These are phyloP conservation scores for Suillus clintonianus DNA, from an alignment of 768 basidiomycete genomes.

Conservation along the genomic window DNA sequence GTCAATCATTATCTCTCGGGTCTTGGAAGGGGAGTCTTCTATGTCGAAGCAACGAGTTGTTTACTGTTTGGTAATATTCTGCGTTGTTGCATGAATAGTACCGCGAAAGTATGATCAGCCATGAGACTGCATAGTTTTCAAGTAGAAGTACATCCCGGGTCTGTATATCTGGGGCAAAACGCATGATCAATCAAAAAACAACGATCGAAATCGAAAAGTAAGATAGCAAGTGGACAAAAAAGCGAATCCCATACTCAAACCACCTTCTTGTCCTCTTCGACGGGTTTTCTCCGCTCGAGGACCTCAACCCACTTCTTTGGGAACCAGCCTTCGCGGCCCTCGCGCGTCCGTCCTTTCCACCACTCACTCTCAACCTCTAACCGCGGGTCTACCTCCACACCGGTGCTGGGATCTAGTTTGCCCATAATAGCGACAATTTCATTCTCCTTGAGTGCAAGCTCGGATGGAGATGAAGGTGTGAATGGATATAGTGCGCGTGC, in stretches of 20 bases:
- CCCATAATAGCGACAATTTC: constrained; percentile 93
- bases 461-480: constrained; percentile 68
- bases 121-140: neutral
- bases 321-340: constrained; percentile 95
- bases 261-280: constrained; percentile 41
- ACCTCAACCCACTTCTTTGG: constrained; percentile 87
- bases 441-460: constrained; percentile 81
- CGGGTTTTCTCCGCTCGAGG: constrained; percentile 47
- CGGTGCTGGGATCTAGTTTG: constrained; percentile 71
- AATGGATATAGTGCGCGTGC: constrained; percentile 83
- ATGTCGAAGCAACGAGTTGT: neutral
- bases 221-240: neutral
- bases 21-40: neutral
- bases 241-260: constrained; percentile 24
- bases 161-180: neutral
- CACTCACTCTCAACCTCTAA: constrained; percentile 70
- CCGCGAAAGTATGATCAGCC: neutral
- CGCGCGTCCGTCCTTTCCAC: constrained; percentile 94
- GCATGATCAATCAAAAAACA: neutral
- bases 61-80: neutral
- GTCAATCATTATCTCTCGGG: neutral
- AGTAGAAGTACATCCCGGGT: neutral
- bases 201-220: neutral
- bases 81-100: neutral
- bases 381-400: constrained; percentile 66